Evolutionary conservation across 2,329 filamentous ascomycete genomes (phyloP), one percentile per base, ranked within the genome.

Genomic region (Lachnellula cervina): DNA sequence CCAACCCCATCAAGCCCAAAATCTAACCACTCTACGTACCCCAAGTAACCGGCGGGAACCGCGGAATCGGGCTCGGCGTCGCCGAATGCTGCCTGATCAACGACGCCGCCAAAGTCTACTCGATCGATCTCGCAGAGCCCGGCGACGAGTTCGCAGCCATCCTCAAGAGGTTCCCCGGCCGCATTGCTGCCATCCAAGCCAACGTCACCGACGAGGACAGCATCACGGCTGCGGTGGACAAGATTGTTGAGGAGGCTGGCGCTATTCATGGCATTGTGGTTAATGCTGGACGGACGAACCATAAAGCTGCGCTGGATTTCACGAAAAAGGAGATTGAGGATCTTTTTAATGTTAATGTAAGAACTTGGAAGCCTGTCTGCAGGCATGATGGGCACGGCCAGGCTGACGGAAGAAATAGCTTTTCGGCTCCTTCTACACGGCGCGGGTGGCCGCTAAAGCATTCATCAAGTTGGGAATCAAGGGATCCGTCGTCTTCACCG

Each of bases 221-320:
- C n/a, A 72, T 78, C 43, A 70, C 71, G 3, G 67, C 68, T 2
- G 76, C 75, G 2, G 66, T 79, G 0, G 76, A 79, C 54, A 65
- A 69, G 50, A 76, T 79, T 8, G 61, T 80, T 2, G 62, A 62
- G 9, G 70, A 77, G 50, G 69, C 69, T 0, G 77, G 76, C 4
- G 72, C 68, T 4, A 59, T 79, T 7, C 74, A 79, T 54, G 77
- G 77, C 13, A 76, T 81, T 69, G 76, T 80, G 2, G 73, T 72
- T 23, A 80, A 80, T 56, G 77, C 77, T 0, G 77, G 77, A 14
- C 67, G 74, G 14, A 80, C 77, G 13, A 77, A 79, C 61, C 78
- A 80, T 59, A 79, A 80, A 62, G 65, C 77, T 2, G 77, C 77
- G 0, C 65, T 80, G 5, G 76, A 80, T 23, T 80, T 77, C 49